Percentiles rank a stretch among this genome's conserved stretches.
phyloP scores from a whole-genome alignment of 768 basidiomycete genomes.

The Phaeotremella fagi region DNA sequence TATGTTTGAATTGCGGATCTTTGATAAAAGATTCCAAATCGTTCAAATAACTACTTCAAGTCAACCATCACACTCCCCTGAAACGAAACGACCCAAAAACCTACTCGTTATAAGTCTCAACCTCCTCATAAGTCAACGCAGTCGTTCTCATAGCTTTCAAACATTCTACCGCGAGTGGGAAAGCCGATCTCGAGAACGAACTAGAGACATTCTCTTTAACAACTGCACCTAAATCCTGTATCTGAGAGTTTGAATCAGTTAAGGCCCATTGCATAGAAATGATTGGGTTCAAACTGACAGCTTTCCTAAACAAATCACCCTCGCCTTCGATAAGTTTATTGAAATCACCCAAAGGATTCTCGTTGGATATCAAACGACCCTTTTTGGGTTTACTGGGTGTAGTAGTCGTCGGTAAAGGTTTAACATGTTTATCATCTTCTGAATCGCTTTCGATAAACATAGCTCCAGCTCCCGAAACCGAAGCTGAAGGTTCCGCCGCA shows the following conservation, averaged over 20 bases:
- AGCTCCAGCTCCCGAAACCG: conserved; percentile 45
- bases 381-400: conserved; percentile 47
- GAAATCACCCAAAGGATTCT: conserved; percentile 73
- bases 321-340: conserved; percentile 58
- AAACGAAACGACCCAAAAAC: not conserved
- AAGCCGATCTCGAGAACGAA: conserved; percentile 67
- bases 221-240: conserved; percentile 64
- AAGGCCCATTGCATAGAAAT: not conserved
- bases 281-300: conserved; percentile 53
- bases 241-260: conserved; percentile 5
- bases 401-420: not conserved
- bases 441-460: conserved; percentile 15
- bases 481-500: conserved; percentile 15
- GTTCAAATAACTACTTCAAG: conserved; percentile 24
- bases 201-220: conserved; percentile 64
- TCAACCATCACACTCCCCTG: not conserved
- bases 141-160: conserved; percentile 63
- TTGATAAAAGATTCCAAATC: conserved; percentile 32
- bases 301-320: conserved; percentile 78
- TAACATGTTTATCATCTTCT: conserved; percentile 42
- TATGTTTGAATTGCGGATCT: conserved; percentile 37
- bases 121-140: conserved; percentile 54
- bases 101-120: conserved; percentile 44
- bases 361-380: conserved; percentile 70
- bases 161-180: conserved; percentile 68